Conservation (phyloP, 805 yeast species). For the Sugiyamaella floridensis region DNA sequence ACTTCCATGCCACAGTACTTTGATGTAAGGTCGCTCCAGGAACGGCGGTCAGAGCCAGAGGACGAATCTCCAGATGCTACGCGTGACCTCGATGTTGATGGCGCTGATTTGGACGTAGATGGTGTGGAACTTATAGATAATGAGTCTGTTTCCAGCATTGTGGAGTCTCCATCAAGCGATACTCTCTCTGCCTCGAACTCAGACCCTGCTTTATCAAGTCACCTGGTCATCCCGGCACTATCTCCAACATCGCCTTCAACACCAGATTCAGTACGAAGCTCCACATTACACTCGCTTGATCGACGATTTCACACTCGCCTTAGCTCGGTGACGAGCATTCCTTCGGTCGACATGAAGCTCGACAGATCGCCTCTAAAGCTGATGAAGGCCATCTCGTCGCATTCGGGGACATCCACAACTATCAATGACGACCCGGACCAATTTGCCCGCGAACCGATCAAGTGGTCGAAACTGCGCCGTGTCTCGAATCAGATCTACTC, state of each 20-base stretch:
- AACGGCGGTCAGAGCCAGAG: background rate
- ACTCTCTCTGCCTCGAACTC: slow-evolving; percentile 1
- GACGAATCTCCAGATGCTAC: background rate
- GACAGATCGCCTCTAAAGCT: background rate
- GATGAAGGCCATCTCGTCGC: background rate
- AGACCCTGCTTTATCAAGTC: background rate
- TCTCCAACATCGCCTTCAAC: slow-evolving; percentile 9
- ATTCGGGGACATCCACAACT: background rate
- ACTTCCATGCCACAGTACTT: background rate
- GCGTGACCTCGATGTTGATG: background rate
- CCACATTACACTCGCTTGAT: slow-evolving; percentile 14
- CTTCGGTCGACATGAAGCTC: background rate
- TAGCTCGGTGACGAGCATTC: slow-evolving; percentile 10
- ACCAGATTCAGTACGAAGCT: slow-evolving; percentile 9
- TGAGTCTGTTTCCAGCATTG: background rate
- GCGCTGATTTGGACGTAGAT: background rate
- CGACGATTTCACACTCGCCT: slow-evolving; percentile 18
- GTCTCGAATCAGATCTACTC: slow-evolving; percentile 35
- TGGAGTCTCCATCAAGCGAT: background rate
- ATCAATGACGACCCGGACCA: background rate
- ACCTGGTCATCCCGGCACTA: background rate
- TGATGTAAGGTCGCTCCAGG: background rate
- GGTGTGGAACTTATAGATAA: background rate
- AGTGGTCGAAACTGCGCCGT: slow-evolving; percentile 38
- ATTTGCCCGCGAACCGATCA: slow-evolving; percentile 11